Evolutionary conservation across 345 rosid genomes (phyloP).

Genomic region (Heritiera littoralis): DNA sequence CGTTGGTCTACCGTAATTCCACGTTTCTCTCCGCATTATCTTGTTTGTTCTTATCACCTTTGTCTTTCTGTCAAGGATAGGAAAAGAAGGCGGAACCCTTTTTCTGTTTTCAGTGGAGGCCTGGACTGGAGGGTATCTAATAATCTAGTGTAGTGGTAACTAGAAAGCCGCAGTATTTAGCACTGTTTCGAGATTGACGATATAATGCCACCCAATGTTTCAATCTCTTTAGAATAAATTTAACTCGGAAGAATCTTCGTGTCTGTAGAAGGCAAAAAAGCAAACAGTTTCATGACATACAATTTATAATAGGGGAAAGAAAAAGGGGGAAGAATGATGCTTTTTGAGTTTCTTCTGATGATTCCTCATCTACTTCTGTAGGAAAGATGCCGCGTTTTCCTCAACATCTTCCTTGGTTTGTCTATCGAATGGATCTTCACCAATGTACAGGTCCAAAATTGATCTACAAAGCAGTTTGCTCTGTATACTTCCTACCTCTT

Average conservation of each 20-base stretch:
- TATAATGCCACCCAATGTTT: neutral
- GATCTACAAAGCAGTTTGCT: conserved; percentile 79
- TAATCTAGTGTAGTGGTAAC: neutral
- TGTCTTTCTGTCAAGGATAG: neutral
- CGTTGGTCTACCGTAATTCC: neutral
- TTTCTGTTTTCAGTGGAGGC: neutral
- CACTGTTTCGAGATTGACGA: neutral
- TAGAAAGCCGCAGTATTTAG: neutral
- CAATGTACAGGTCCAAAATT: conserved; percentile 75
- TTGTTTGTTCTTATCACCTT: neutral
- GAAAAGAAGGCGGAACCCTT: neutral
- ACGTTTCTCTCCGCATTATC: neutral
- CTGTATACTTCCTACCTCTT: conserved; percentile 73
- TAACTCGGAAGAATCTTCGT: neutral
- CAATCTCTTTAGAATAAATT: neutral
- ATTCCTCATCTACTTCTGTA: conserved; percentile 25
- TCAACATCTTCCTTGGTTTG: conserved; percentile 73
- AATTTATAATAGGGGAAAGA: neutral
- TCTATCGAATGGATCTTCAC: conserved; percentile 76
- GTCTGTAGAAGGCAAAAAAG: neutral
- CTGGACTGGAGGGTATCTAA: neutral
- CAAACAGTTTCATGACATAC: neutral
- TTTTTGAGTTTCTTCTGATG: neutral
- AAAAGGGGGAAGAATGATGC: neutral
- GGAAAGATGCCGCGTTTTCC: conserved; percentile 54